A percentile compares a stretch with the other conserved stretches of the same genome.
Conservation (phyloP, 2,329 filamentous ascomycete species). For the Calonectria hawksworthii region DNA sequence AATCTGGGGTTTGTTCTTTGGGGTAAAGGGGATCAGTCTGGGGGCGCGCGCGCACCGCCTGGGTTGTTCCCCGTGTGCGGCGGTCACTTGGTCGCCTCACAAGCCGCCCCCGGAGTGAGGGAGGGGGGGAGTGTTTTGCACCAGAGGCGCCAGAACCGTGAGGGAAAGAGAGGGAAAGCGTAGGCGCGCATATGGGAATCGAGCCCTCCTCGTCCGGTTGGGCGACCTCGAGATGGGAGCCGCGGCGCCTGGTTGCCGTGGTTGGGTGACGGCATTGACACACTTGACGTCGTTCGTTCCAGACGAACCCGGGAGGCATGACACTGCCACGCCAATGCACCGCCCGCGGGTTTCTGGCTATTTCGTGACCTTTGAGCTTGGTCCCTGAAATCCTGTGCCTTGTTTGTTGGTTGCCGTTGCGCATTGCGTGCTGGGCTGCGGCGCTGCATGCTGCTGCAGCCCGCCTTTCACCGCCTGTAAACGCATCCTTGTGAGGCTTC, state of each 20-base stretch:
- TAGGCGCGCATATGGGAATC: neutral
- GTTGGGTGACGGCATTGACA: constrained; percentile 13
- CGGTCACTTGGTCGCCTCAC: neutral
- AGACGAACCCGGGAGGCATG: constrained; percentile 13
- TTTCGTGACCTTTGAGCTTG: neutral
- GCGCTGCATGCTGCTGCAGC: neutral
- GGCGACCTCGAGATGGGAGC: neutral
- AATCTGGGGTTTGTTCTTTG: constrained; percentile 15
- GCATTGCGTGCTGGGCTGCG: neutral
- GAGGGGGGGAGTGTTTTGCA: neutral
- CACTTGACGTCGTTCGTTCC: constrained; percentile 18
- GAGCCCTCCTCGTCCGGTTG: neutral
- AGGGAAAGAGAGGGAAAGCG: neutral
- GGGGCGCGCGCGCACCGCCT: neutral
- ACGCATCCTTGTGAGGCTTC: neutral
- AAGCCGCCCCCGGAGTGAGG: neutral
- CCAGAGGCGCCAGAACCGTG: neutral
- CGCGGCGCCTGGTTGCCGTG: neutral
- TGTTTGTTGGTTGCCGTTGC: neutral
- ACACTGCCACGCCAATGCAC: constrained; percentile 9
- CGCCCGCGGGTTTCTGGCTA: neutral
- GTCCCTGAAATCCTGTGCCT: constrained; percentile 10
- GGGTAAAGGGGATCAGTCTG: constrained; percentile 1
- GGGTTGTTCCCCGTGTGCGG: constrained; percentile 1
- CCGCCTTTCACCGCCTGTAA: constrained; percentile 20